Evolutionary conservation across 2,329 filamentous ascomycete genomes (phyloP), one percentile per base, ranked within the genome.

Genomic region (Beauveria australis): DNA sequence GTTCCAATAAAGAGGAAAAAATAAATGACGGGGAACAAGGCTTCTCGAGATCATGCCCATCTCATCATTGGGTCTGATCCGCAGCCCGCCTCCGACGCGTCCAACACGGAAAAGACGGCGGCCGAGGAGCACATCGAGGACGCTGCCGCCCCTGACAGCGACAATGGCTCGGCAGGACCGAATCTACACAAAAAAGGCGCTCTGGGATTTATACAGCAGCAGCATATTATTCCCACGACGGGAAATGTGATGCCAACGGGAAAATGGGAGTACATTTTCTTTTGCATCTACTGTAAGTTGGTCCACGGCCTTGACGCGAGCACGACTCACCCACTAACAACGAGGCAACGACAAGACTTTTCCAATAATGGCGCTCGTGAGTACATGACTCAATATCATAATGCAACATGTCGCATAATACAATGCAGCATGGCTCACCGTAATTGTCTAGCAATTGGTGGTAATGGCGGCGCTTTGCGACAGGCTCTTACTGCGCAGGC

Each of bases 191-290:
- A 53, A 22, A 60, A 58, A 55, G 61, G 40, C 37, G 63, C 56
- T 19, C 28, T 53, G 16, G 61, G 61, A 3, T 54, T 62, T 10
- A 61, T 64, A 19, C 44, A 58, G 52, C 63, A 64, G 61, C 63
- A 62, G 37, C 61, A 64, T 24, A 64, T 37, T 18, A 64, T 64
- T 9, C 63, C 63, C 5, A 64, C 61, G 7, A 64, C 63, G 5
- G 63, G 63, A 16, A 55, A 48, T 16, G 52, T 54, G 26, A 64
- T 63, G 22, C 63, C 61, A 2, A 64, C 63, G 3, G 52, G 57
- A n/a, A 64, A 64, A 14, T 64, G 63, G 63, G 63, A 64, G 54
- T 64, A 64, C 44, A 60, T 64, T n/a, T 62, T 61, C 48, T 64
- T 62, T 12, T 64, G 63, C 58, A 44, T 64, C 19, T 64, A 61